Evolutionary conservation across 441 rosid species (phyloP), one percentile per base, ranked within the genome.

Genomic region (Pelargonium australe): DNA sequence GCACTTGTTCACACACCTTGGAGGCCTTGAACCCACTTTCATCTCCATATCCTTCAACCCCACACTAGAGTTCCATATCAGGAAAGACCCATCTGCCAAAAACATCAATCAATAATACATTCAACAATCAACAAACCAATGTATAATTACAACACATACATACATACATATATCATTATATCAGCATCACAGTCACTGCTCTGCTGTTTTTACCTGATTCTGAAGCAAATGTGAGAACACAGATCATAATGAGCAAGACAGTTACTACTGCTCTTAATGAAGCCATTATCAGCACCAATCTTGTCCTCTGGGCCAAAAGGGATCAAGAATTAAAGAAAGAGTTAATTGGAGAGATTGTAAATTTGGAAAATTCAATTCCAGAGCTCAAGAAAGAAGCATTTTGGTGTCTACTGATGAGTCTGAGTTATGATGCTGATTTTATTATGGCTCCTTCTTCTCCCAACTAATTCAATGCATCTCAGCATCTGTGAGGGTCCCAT

Each of bases 21-120:
- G 85, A 16, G 85, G 81, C 74, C 77, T 77, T 3, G 85, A 81
- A 75, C 82, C 85, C 79, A 77, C 60, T 51, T 72, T 76, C 76
- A 7, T 68, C 53, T 76, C 77, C 71, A 19, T 72, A 65, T 23
- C 49, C 77, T 78, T 66, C 43, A 41, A 34, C 34, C 69, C 68
- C 23, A 64, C 72, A 43, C 57, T 62, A 31, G 45, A 51, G 20
- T 47, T 73, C 47, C 68, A 51, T 41, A 4, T 5, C 51, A 41
- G 34, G 40, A 34, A 63, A 55, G 74, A 66, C 20, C 69, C 82
- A 45, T 14, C 79, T 78, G 72, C 72, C 47, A 20, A 41, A 61
- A 74, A 37, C 47, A 2, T 14, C 55, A 68, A 23, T 23, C 23
- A 20, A 20, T 20, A 20, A 20, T 20, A n/a, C n/a, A 5, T 0